Base-by-base conservation (phyloP, 2,329 filamentous ascomycete species). In the Penicillium rolfsii region DNA sequence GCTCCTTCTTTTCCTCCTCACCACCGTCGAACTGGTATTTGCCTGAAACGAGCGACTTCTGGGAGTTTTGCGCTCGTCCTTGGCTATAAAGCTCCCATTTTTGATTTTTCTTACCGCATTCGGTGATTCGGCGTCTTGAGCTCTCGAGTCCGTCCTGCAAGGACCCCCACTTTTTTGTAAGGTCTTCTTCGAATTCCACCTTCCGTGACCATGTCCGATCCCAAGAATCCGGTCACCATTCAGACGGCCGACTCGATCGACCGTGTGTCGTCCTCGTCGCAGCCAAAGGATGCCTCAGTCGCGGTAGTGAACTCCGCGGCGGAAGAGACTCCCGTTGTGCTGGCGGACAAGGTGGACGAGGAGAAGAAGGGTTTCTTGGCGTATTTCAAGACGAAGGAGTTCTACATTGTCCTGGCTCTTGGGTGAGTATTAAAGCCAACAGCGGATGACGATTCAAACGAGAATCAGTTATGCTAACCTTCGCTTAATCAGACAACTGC, bases 301-400 rank as follows among this genome's bases (percentile, higher is more conserved):
- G 64, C 55, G 14, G 66, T 65, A 24, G 59, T 64, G 61, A 60
- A 40, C 45, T 41, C 59, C 45, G 52, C 40, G 40, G 64, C 63
- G 40, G 67, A 64, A 16, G 50, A 40, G 19, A 26, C 50, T 9
- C 28, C 35, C 26, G 61, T 64, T 19, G 70, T 71, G 26, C 64
- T 72, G 8, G 76, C 74, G 16, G 78, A 79, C 46, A 75, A 75
- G 40, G 69, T 79, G 9, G 76, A 77, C 33, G 70, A 74, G 55
- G 65, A 76, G 57, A 82, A 82, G 76, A 79, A 80, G 66, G 76
- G 80, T 4, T 82, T 80, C 66, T 84, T 88, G 67, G 80, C 89
- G 46, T 98, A 95, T 79, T 82, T 98, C 64, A 84, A 83, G 69
- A 97, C 93, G 11, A 84, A 84, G 71, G 91, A 97, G 74, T 98